Conservation (phyloP, 768 basidiomycete genomes). For the Phaeolepiota aurea region DNA sequence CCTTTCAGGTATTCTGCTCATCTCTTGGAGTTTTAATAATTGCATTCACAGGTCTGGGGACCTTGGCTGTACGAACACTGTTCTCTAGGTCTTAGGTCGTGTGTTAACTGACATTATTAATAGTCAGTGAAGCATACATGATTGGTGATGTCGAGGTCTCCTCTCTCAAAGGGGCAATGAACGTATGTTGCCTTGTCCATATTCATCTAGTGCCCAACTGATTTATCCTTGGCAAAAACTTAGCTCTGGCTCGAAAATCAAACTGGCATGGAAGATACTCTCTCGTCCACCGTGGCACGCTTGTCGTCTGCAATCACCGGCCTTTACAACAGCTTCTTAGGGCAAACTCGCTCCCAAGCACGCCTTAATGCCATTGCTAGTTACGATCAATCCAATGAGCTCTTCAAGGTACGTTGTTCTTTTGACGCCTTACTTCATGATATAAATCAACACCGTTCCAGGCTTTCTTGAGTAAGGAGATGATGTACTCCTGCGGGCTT, state of each 20-base stretch:
- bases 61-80: constrained; percentile 47
- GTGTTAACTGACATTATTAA: constrained; percentile 7
- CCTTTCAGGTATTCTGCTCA: constrained; percentile 6
- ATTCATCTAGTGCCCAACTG: constrained; percentile 3
- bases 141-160: constrained; percentile 59
- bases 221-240: constrained; percentile 9
- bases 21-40: constrained; percentile 8
- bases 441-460: constrained; percentile 15
- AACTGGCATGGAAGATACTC: constrained; percentile 44
- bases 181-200: constrained; percentile 31
- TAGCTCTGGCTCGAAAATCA: constrained; percentile 67
- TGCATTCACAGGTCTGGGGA: constrained; percentile 41
- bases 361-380: constrained; percentile 78
- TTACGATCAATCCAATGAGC: constrained; percentile 87
- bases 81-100: constrained; percentile 4
- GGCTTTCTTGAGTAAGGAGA: constrained; percentile 79
- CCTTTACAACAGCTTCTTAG: constrained; percentile 64
- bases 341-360: constrained; percentile 65
- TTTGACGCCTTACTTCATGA: constrained; percentile 3
- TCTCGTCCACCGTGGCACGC: constrained; percentile 48
- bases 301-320: constrained; percentile 51
- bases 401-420: constrained; percentile 54
- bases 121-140: constrained; percentile 74
- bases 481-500: constrained; percentile 92
- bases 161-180: constrained; percentile 52